Evolutionary conservation across 1,284 basidiomycete species (phyloP).

Genomic region (Volvariella surrecta): DNA sequence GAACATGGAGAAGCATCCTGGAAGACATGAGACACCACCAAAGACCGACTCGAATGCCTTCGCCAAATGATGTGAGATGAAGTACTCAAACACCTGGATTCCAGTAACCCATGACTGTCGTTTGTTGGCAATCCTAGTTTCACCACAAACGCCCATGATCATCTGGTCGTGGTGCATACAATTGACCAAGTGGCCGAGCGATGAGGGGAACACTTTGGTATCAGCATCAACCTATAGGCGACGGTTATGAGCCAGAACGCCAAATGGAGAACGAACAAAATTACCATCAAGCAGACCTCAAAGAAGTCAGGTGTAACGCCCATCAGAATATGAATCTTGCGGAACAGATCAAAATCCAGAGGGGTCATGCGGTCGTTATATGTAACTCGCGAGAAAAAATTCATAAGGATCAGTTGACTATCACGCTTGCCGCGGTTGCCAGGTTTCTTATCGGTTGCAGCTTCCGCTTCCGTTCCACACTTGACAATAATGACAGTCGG

Average conservation of each 20-base stretch:
- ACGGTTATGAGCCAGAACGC: slow-evolving; percentile 16
- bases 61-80: slow-evolving; percentile 96
- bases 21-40: slow-evolving; percentile 98
- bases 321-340: slow-evolving; percentile 94
- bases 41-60: slow-evolving; percentile 99
- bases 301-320: slow-evolving; percentile 99
- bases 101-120: slow-evolving; percentile 96
- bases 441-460: slow-evolving; percentile 80
- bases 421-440: slow-evolving; percentile 99
- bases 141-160: slow-evolving; percentile 99
- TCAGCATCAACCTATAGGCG: slow-evolving; percentile 90
- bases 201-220: slow-evolving; percentile 86
- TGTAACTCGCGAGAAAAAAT: slow-evolving; percentile 97
- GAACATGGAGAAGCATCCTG: slow-evolving; percentile 99
- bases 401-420: slow-evolving; percentile 98
- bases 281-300: slow-evolving; percentile 94
- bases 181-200: slow-evolving; percentile 83
- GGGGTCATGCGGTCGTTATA: slow-evolving; percentile 99
- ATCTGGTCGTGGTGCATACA: slow-evolving; percentile 97
- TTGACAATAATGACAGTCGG: slow-evolving; percentile 97
- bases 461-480: slow-evolving; percentile 86
- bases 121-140: slow-evolving; percentile 98
- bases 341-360: slow-evolving; percentile 96
- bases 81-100: slow-evolving; percentile 98
- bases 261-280: slow-evolving; percentile 17